Percentiles rank a stretch among this genome's conserved stretches.
Evolutionary conservation across 192 early-diverging fungal species (phyloP).

Genomic region (Chytriomyces sp.): DNA sequence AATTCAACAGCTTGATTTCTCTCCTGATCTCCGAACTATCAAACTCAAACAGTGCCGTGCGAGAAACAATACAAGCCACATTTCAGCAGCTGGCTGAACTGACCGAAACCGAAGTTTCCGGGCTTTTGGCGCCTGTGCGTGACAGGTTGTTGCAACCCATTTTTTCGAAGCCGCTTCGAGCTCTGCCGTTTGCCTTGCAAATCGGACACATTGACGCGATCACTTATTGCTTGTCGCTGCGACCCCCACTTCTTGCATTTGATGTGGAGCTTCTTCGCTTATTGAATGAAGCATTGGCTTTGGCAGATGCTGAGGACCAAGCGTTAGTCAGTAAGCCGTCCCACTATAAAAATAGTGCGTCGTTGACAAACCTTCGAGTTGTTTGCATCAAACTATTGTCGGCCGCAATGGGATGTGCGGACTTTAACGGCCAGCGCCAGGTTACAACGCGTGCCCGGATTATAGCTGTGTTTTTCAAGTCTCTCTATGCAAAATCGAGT

Average conservation of each 20-base stretch:
- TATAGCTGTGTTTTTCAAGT: slow-evolving; percentile 98
- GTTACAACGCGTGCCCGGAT: slow-evolving; percentile 83
- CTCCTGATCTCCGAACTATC: slow-evolving; percentile 89
- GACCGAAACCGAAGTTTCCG: slow-evolving; percentile 79
- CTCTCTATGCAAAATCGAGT: slow-evolving; percentile 90
- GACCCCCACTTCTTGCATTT: slow-evolving; percentile 86
- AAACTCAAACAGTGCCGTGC: slow-evolving; percentile 85
- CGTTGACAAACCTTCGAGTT: slow-evolving; percentile 85
- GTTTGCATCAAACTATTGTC: slow-evolving; percentile 97
- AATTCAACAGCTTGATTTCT: slow-evolving; percentile 79
- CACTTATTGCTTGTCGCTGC: slow-evolving; percentile 89
- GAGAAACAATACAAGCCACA: slow-evolving; percentile 84
- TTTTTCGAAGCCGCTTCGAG: slow-evolving; percentile 95
- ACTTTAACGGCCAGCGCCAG: slow-evolving; percentile 74
- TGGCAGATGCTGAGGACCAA: slow-evolving; percentile 98
- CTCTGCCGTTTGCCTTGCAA: slow-evolving; percentile 93
- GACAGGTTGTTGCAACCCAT: slow-evolving; percentile 90
- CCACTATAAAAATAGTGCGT: slow-evolving; percentile 79
- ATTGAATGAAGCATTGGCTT: slow-evolving; percentile 86
- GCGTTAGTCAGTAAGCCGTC: slow-evolving; percentile 83
- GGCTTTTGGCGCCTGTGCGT: slow-evolving; percentile 79
- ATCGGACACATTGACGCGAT: slow-evolving; percentile 99
- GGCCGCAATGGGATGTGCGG: slow-evolving; percentile 87
- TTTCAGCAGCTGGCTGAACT: slow-evolving; percentile 82
- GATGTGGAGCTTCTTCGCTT: slow-evolving; percentile 90